phyloP scores from a whole-genome alignment of 2,329 filamentous ascomycete genomes.

The Decorospora gaudefroyi region DNA sequence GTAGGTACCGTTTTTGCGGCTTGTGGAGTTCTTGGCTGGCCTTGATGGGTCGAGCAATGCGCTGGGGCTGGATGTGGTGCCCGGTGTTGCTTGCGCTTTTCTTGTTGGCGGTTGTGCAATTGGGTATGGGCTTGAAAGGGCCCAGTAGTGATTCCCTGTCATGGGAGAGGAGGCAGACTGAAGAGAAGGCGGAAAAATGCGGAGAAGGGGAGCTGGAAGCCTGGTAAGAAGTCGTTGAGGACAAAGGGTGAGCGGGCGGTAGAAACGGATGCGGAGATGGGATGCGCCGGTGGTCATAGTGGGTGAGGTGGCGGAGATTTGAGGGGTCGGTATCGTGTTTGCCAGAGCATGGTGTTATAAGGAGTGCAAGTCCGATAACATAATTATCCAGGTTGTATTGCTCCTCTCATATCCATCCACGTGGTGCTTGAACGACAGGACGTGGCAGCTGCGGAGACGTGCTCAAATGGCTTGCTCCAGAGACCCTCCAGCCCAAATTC shows the following conservation, averaged over 20 bases:
- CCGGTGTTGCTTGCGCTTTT: conserved; percentile 56
- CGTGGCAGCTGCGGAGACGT: conserved; percentile 10
- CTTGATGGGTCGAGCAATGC: conserved; percentile 53
- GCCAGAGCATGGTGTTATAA: no score
- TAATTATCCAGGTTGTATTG: neutral
- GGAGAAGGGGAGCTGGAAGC: conserved; percentile 24
- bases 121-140: conserved; percentile 29
- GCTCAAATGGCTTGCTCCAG: conserved; percentile 12
- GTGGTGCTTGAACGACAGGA: conserved; percentile 5
- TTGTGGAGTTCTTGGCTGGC: conserved; percentile 60
- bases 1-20: conserved; percentile 63
- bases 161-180: conserved; percentile 30
- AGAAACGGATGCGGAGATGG: no score
- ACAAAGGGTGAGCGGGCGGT: no score
- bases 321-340: no score
- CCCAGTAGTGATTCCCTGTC: conserved; percentile 34
- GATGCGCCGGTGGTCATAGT: no score
- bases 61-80: conserved; percentile 58
- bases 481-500: conserved; percentile 26
- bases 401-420: conserved; percentile 15
- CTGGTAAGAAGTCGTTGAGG: no score
- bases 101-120: conserved; percentile 31
- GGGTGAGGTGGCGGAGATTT: no score
- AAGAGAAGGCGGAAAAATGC: conserved; percentile 29
- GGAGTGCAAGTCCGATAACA: no score